Percentiles rank a stretch among this genome's conserved stretches.
These are phyloP conservation scores for Bisporella sp. DNA, from an alignment of 2,329 filamentous ascomycete species.

Conservation along the genomic window DNA sequence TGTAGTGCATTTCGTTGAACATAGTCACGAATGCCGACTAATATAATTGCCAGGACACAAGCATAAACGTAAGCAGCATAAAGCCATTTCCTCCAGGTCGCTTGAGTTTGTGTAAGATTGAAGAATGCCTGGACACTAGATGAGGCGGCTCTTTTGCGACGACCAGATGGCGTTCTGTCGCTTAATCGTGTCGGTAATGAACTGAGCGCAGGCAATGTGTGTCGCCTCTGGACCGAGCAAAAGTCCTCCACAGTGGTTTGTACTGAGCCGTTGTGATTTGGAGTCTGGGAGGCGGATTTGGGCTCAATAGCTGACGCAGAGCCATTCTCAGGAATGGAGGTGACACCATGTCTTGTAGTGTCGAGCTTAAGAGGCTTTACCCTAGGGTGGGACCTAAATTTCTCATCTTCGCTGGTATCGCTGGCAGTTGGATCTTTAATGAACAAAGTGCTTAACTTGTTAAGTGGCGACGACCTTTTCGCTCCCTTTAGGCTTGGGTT, in stretches of 20 bases:
- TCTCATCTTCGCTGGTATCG: slow-evolving; percentile 20
- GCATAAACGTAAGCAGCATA: slow-evolving; percentile 77
- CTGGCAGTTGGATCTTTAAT: slow-evolving; percentile 10
- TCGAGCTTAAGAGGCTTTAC: no score
- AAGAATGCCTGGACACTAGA: slow-evolving; percentile 66
- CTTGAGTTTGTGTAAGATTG: slow-evolving; percentile 73
- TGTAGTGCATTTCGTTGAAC: slow-evolving; percentile 61
- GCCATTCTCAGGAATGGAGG: slow-evolving; percentile 8
- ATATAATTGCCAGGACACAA: slow-evolving; percentile 56
- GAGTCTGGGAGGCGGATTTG: neutral
- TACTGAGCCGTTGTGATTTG: no score
- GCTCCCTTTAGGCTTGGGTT: slow-evolving; percentile 4
- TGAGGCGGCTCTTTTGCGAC: slow-evolving; percentile 58
- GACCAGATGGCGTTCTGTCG: slow-evolving; percentile 50
- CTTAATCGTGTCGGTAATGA: slow-evolving; percentile 27
- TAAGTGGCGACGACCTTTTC: slow-evolving; percentile 11
- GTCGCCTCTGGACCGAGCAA: slow-evolving; percentile 19
- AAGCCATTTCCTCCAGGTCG: slow-evolving; percentile 68
- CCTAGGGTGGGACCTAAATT: no score
- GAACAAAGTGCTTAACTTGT: slow-evolving; percentile 12
- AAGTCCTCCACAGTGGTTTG: neutral
- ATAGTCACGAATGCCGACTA: slow-evolving; percentile 65
- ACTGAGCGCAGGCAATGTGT: slow-evolving; percentile 44
- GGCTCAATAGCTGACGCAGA: slow-evolving; percentile 18
- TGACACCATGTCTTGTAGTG: neutral